Percentiles rank a stretch among this genome's conserved stretches.
Conservation (phyloP, 1,284 basidiomycete species). For the Ganoderma sp. region DNA sequence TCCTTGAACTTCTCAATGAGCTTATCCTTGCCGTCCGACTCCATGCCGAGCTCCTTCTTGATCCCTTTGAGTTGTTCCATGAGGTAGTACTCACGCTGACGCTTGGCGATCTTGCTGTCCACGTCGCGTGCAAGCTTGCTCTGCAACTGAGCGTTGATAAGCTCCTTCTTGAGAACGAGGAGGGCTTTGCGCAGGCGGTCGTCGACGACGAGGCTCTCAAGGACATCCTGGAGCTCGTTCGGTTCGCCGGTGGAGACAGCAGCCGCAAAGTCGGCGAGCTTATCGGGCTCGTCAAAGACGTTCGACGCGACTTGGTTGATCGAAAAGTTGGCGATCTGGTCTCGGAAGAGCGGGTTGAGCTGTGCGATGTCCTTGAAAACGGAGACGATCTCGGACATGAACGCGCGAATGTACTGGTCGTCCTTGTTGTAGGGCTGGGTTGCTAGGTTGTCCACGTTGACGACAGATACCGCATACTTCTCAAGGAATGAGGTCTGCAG, state of each 20-base stretch:
- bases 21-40: constrained; percentile 97
- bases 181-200: constrained; percentile 92
- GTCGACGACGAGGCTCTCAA: constrained; percentile 87
- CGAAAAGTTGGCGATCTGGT: constrained; percentile 97
- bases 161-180: constrained; percentile 95
- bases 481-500: constrained; percentile 92
- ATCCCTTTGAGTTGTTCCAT: constrained; percentile 99
- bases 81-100: constrained; percentile 96
- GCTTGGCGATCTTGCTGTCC: constrained; percentile 95
- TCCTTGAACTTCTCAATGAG: constrained; percentile 96
- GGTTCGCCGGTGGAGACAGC: constrained; percentile 94
- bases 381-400: constrained; percentile 96
- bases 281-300: constrained; percentile 98
- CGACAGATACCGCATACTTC: constrained; percentile 88
- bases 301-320: constrained; percentile 96
- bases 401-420: constrained; percentile 92
- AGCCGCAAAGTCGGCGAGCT: constrained; percentile 97
- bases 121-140: constrained; percentile 95
- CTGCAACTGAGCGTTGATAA: constrained; percentile 97
- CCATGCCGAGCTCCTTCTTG: constrained; percentile 98
- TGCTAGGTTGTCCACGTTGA: constrained; percentile 85
- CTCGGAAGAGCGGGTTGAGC: constrained; percentile 96
- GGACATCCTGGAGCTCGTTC: constrained; percentile 90
- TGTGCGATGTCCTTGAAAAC: constrained; percentile 99
- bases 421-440: constrained; percentile 91